Percentiles rank a stretch among this genome's conserved stretches.
Conservation (phyloP, 1,284 basidiomycete genomes). For the Heimioporus punctisporus region DNA sequence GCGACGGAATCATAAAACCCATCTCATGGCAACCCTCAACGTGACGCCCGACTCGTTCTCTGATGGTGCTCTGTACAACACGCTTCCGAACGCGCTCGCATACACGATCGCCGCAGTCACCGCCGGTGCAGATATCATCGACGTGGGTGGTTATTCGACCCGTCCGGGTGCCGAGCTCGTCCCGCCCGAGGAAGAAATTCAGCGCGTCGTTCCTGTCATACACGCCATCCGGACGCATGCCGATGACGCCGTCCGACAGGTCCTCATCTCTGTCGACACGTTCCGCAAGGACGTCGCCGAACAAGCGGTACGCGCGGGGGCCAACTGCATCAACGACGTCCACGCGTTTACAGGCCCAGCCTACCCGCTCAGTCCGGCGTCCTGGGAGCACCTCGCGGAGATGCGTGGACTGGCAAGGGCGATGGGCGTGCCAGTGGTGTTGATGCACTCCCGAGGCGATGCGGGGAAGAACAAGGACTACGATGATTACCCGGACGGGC, state of each 20-base stretch:
- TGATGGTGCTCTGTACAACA: slow-evolving; percentile 73
- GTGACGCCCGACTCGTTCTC: slow-evolving; percentile 98
- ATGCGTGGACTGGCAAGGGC: slow-evolving; percentile 75
- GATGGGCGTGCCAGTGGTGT: slow-evolving; percentile 70
- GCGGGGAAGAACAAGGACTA: slow-evolving; percentile 68
- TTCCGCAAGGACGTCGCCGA: slow-evolving; percentile 87
- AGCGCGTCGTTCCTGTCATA: slow-evolving; percentile 77
- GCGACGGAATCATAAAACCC: slow-evolving; percentile 45
- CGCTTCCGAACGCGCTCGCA: slow-evolving; percentile 47
- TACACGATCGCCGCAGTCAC: slow-evolving; percentile 51
- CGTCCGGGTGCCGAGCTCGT: slow-evolving; percentile 79
- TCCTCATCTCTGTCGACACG: slow-evolving; percentile 90
- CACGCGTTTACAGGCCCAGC: slow-evolving; percentile 76
- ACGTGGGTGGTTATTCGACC: slow-evolving; percentile 95
- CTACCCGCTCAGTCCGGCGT: slow-evolving; percentile 43
- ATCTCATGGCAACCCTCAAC: slow-evolving; percentile 95
- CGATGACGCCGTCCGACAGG: slow-evolving; percentile 26
- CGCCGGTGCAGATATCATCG: slow-evolving; percentile 78
- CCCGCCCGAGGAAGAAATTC: slow-evolving; percentile 72
- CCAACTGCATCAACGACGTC: slow-evolving; percentile 96
- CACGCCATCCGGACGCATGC: slow-evolving; percentile 39
- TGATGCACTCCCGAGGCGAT: slow-evolving; percentile 95
- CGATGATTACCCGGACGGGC: slow-evolving; percentile 30
- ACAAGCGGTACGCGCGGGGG: slow-evolving; percentile 81
- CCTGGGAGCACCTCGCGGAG: slow-evolving; percentile 40